These are phyloP conservation scores for Aspergillus awamori DNA, from an alignment of 2,329 filamentous ascomycete species.

Conservation along the genomic window DNA sequence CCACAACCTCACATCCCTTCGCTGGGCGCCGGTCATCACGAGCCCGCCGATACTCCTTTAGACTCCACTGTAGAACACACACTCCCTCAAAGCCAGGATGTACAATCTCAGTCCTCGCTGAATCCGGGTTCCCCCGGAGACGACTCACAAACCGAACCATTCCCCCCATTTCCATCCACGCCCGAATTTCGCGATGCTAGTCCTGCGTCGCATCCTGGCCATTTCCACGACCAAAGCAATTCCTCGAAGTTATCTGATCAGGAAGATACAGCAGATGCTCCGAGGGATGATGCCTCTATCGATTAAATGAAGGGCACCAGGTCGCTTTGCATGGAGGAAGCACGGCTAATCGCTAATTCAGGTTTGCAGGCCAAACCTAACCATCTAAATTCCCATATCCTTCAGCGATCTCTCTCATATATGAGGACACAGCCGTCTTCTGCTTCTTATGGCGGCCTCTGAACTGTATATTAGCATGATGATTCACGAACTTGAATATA, in stretches of 20 bases:
- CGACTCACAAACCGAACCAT: conserved; percentile 35
- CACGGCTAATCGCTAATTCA: not conserved
- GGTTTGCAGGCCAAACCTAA: conserved; percentile 10
- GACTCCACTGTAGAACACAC: conserved; percentile 18
- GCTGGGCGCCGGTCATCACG: conserved; percentile 9
- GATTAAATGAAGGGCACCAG: not conserved
- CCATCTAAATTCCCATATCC: not conserved
- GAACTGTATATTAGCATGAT: conserved; percentile 13
- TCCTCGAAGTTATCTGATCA: not conserved
- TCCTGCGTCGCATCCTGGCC: conserved; percentile 9
- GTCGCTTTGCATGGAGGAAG: not conserved
- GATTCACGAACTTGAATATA: conserved; percentile 20
- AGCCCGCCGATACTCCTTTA: conserved; percentile 12
- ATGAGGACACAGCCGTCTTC: not conserved
- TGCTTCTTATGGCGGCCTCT: not conserved
- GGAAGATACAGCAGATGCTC: not conserved
- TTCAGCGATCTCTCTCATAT: not conserved
- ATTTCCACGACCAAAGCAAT: not conserved
- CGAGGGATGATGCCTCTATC: not conserved
- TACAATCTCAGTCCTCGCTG: conserved; percentile 12
- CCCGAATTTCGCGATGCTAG: conserved; percentile 1
- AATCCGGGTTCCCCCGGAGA: conserved; percentile 20
- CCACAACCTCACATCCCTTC: conserved; percentile 12
- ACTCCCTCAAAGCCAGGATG: not conserved
- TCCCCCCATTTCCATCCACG: conserved; percentile 34